A percentile compares a stretch with the other conserved stretches of the same genome.
phyloP scores from a whole-genome alignment of 2,329 filamentous ascomycete species.

The Plectosphaerella plurivora region DNA sequence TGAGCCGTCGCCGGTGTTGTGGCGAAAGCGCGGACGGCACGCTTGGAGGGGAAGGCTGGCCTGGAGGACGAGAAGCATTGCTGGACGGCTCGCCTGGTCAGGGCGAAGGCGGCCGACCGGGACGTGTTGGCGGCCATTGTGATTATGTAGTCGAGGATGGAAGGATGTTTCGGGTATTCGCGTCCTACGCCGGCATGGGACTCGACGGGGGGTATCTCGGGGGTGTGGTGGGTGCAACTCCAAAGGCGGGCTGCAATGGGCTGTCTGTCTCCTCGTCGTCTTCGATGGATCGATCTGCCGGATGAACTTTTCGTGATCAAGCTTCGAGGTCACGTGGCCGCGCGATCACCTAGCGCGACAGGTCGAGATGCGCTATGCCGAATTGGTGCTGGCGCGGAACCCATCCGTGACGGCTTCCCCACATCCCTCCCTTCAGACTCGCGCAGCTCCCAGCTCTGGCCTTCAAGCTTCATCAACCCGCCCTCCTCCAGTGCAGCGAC shows the following conservation, averaged over 20 bases:
- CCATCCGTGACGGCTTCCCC: background rate
- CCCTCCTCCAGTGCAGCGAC: background rate
- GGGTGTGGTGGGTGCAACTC: background rate
- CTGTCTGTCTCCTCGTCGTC: background rate
- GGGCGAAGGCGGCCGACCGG: conserved; percentile 9
- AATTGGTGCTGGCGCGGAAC: background rate
- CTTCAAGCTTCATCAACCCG: background rate
- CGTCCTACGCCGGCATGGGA: background rate
- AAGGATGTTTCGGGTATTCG: background rate
- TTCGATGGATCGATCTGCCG: background rate
- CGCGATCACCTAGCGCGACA: conserved; percentile 4
- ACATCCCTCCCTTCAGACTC: background rate
- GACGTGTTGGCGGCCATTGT: conserved; percentile 11
- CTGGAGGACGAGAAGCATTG: conserved; percentile 6
- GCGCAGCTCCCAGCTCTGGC: background rate
- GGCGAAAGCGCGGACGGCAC: conserved; percentile 8
- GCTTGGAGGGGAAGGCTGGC: conserved; percentile 6
- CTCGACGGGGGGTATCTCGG: background rate
- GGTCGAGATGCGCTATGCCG: background rate
- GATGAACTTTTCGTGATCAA: conserved; percentile 1
- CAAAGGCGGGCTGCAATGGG: background rate
- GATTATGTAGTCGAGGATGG: background rate
- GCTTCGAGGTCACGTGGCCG: conserved; percentile 1
- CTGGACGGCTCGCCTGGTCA: conserved; percentile 10
- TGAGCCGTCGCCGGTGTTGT: conserved; percentile 4